Percentiles rank a stretch among this genome's conserved stretches.
Evolutionary conservation across 2,329 filamentous ascomycete genomes (phyloP).

Genomic region (Chrysosporium keratinophilum): DNA sequence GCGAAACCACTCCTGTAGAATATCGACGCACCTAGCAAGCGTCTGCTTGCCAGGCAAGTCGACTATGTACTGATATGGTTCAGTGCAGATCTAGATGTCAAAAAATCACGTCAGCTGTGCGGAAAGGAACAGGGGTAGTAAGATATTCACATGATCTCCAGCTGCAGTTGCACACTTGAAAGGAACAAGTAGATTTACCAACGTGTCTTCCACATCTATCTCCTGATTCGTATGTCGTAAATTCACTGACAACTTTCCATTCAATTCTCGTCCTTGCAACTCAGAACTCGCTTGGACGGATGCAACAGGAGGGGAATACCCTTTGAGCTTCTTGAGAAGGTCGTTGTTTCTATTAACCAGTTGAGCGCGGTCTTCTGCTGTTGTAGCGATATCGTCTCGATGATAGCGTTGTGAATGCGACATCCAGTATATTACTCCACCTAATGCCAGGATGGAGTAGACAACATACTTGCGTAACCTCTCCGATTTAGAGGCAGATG

Average conservation of each 20-base stretch:
- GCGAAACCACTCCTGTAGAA: not conserved
- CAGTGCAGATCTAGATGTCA: not conserved
- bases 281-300: not conserved
- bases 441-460: not conserved
- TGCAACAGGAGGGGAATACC: not conserved
- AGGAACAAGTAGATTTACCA: not conserved
- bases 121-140: not conserved
- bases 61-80: not conserved
- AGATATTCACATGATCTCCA: not conserved
- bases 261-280: not conserved
- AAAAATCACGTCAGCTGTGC: not conserved
- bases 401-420: not conserved
- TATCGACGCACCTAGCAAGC: conserved; percentile 1
- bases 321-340: not conserved
- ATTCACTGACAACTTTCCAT: too few species aligned
- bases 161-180: not conserved
- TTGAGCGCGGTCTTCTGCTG: not conserved
- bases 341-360: not conserved
- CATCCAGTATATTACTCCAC: not conserved
- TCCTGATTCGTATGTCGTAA: not conserved
- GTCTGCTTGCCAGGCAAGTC: not conserved
- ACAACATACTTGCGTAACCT: not conserved
- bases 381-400: not conserved
- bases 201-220: not conserved
- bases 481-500: not conserved